These are phyloP conservation scores for Cyberlindnera mrakii DNA, from an alignment of 805 yeast genomes.

Conservation along the genomic window DNA sequence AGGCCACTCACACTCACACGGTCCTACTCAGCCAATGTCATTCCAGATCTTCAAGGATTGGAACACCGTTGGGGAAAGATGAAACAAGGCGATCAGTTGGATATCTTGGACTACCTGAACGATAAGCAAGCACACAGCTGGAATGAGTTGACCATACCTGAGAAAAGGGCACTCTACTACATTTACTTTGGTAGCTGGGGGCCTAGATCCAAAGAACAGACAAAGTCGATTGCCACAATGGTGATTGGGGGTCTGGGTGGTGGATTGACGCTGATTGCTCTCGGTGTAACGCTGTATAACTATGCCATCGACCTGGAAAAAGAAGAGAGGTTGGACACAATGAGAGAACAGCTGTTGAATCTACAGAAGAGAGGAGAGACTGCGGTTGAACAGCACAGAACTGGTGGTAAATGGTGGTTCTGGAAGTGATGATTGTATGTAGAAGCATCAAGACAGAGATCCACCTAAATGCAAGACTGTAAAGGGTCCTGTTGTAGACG, in stretches of 20 bases:
- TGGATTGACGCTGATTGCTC: conserved; percentile 14
- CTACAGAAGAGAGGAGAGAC: conserved; percentile 3
- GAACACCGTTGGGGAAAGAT: conserved; percentile 27
- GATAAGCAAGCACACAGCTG: conserved; percentile 29
- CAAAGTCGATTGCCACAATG: conserved; percentile 6
- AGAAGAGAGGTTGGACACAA: conserved; percentile 7
- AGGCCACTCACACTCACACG: conserved; percentile 1
- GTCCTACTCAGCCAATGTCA: conserved; percentile 2
- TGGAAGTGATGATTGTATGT: neutral
- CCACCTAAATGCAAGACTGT: too few relatives aligned
- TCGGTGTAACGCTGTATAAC: conserved; percentile 15
- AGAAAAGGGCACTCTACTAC: conserved; percentile 28
- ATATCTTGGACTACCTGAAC: conserved; percentile 29
- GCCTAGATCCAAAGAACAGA: conserved; percentile 21
- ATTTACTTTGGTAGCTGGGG: conserved; percentile 35
- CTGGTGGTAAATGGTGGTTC: conserved; percentile 1
- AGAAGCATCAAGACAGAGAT: neutral
- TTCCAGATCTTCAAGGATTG: conserved; percentile 27
- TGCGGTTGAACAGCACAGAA: neutral
- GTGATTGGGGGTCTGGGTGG: conserved; percentile 15
- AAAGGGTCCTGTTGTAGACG: too few relatives aligned
- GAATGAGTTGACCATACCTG: conserved; percentile 24
- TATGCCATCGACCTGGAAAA: conserved; percentile 17
- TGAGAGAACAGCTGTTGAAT: conserved; percentile 5
- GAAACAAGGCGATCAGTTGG: conserved; percentile 28